Conservation (phyloP, 345 rosid species). For the Alliaria petiolata region DNA sequence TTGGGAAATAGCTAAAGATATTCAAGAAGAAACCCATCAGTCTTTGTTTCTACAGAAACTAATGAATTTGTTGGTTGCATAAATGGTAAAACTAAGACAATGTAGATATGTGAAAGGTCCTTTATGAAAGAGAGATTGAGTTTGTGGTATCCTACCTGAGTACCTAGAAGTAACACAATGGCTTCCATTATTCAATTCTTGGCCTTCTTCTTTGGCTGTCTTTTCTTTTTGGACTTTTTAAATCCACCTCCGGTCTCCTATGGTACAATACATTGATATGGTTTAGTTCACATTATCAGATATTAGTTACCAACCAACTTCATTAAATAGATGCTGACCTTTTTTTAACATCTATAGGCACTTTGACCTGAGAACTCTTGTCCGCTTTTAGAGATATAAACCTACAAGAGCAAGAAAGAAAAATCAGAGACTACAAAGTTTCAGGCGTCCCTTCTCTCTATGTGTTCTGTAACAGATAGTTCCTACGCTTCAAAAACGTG, state of each 20-base stretch:
- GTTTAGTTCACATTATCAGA: not conserved
- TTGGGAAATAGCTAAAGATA: constrained; percentile 22
- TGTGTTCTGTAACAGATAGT: not conserved
- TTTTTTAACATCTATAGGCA: constrained; percentile 76
- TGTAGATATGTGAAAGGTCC: not conserved
- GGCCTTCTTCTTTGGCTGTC: constrained; percentile 37
- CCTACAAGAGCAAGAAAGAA: constrained; percentile 40
- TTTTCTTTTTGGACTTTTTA: constrained; percentile 45
- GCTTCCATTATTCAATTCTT: constrained; percentile 9
- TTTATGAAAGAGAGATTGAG: not conserved
- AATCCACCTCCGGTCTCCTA: constrained; percentile 50
- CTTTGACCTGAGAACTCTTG: constrained; percentile 75
- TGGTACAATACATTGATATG: constrained; percentile 11
- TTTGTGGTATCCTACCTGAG: constrained; percentile 8
- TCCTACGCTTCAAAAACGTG: not conserved
- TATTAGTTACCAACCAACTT: not conserved
- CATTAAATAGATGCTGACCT: constrained; percentile 41
- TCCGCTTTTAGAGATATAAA: constrained; percentile 61
- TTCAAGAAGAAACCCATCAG: constrained; percentile 27
- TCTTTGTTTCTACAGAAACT: not conserved
- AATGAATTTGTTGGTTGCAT: not conserved
- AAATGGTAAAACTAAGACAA: constrained; percentile 8
- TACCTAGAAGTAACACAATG: not conserved
- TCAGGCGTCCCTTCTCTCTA: not conserved
- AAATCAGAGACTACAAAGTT: not conserved